phyloP scores from a whole-genome alignment of 2,329 filamentous ascomycete species.

The Ampelomyces quisqualis region DNA sequence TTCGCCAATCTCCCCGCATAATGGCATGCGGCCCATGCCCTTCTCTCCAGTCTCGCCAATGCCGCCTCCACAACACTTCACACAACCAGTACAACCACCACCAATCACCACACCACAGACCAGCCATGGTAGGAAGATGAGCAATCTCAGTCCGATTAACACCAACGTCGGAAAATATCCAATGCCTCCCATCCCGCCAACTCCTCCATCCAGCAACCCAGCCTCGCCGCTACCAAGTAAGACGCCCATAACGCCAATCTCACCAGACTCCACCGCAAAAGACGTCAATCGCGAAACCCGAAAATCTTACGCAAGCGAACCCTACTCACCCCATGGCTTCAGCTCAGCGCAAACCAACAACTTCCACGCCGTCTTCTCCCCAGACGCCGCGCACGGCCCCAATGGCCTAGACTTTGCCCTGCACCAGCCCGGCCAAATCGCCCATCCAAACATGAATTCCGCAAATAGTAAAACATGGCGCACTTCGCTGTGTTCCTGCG shows the following conservation, averaged over 20 bases:
- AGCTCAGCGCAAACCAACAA: constrained; percentile 21
- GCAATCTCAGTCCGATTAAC: constrained; percentile 36
- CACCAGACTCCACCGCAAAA: constrained; percentile 25
- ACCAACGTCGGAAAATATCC: constrained; percentile 24
- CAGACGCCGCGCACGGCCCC: constrained; percentile 41
- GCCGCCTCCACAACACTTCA: constrained; percentile 10
- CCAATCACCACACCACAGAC: constrained; percentile 21
- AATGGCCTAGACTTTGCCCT: constrained; percentile 40
- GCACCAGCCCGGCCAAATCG: constrained; percentile 46
- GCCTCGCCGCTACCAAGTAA: constrained; percentile 29
- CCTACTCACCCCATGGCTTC: constrained; percentile 40
- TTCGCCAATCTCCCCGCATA: constrained; percentile 29
- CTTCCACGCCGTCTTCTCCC: constrained; percentile 39
- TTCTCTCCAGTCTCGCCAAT: constrained; percentile 31
- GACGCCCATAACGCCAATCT: constrained; percentile 34
- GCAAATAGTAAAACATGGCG: constrained; percentile 31
- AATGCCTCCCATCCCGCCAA: constrained; percentile 32
- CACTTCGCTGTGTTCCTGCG: constrained; percentile 38
- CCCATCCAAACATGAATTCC: constrained; percentile 45
- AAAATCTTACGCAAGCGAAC: constrained; percentile 23
- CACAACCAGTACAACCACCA: constrained; percentile 13
- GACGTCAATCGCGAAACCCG: constrained; percentile 9
- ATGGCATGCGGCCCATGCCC: constrained; percentile 16
- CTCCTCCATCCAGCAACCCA: constrained; percentile 24
- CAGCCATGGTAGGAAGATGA: constrained; percentile 36